phyloP scores from a whole-genome alignment of 164 flowering plant genomes.

The Liquidambar formosana region DNA sequence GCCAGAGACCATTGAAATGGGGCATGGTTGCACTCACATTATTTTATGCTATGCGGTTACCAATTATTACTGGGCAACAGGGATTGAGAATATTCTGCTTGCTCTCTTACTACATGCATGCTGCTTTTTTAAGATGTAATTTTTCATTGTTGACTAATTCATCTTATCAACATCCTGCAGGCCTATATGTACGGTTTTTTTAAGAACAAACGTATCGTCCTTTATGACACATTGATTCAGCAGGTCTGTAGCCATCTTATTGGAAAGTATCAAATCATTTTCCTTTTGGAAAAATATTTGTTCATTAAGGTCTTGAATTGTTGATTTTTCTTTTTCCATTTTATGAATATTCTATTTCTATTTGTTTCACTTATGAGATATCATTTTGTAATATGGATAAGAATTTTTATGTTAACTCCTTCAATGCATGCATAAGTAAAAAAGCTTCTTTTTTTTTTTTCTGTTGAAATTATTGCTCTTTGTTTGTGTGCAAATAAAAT shows the following conservation, averaged over 20 bases:
- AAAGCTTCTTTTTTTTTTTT: too few relatives aligned
- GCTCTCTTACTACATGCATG: background rate
- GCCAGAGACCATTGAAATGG: background rate
- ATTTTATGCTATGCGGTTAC: background rate
- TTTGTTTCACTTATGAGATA: background rate
- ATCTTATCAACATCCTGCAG: conserved; percentile 40
- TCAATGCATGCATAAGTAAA: background rate
- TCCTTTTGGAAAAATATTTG: background rate
- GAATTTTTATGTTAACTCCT: background rate
- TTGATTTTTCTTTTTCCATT: background rate
- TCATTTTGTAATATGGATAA: background rate
- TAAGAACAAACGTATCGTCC: conserved; percentile 95
- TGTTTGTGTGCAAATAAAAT: background rate
- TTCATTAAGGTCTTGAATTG: background rate
- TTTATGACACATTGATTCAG: conserved; percentile 94
- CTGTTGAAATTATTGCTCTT: background rate
- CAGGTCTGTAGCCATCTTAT: conserved; percentile 57
- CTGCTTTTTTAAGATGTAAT: background rate
- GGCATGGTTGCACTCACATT: background rate
- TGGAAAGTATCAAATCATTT: background rate
- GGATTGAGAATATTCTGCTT: background rate
- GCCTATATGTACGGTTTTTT: conserved; percentile 99
- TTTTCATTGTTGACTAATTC: conserved; percentile 3
- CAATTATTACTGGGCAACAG: background rate
- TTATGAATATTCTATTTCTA: background rate